A percentile compares a stretch with the other conserved stretches of the same genome.
Conservation (phyloP, 2,329 filamentous ascomycete genomes). For the Zalaria obscura region DNA sequence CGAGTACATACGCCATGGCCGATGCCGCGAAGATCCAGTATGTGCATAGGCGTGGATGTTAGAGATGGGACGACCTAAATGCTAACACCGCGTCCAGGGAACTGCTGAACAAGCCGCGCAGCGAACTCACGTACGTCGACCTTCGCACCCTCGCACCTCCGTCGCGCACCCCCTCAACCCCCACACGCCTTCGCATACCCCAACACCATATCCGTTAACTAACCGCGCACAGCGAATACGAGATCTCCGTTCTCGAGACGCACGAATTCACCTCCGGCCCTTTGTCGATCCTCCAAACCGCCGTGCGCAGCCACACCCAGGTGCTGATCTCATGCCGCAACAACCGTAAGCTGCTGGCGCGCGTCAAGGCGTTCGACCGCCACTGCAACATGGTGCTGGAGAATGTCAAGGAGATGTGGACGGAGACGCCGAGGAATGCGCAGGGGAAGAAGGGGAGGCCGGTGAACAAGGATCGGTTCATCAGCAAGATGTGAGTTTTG, state of each 20-base stretch:
- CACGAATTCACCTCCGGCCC: conserved; percentile 69
- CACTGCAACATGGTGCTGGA: conserved; percentile 99
- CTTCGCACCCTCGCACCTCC: not conserved
- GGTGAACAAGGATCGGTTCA: conserved; percentile 96
- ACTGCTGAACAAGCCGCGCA: conserved; percentile 75
- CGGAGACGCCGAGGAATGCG: conserved; percentile 70
- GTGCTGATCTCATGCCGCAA: conserved; percentile 95
- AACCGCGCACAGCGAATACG: conserved; percentile 56
- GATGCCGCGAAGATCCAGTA: conserved; percentile 4
- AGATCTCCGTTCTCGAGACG: conserved; percentile 68
- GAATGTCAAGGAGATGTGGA: conserved; percentile 99
- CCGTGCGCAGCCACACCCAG: conserved; percentile 85
- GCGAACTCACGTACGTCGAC: conserved; percentile 70
- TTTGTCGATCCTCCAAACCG: conserved; percentile 90
- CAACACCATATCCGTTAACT: conserved; percentile 3
- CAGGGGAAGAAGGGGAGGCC: conserved; percentile 78
- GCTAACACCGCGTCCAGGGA: conserved; percentile 46
- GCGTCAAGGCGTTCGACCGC: conserved; percentile 95
- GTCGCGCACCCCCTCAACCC: conserved; percentile 3
- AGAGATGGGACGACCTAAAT: too few relatives aligned
- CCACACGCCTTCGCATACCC: too few relatives aligned
- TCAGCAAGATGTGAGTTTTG: conserved; percentile 70
- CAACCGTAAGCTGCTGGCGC: conserved; percentile 93
- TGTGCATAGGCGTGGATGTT: conserved; percentile 77
- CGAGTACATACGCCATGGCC: conserved; percentile 1